Conservation (phyloP, 176 grass and related monocot genomes). For the Avena sativa region DNA sequence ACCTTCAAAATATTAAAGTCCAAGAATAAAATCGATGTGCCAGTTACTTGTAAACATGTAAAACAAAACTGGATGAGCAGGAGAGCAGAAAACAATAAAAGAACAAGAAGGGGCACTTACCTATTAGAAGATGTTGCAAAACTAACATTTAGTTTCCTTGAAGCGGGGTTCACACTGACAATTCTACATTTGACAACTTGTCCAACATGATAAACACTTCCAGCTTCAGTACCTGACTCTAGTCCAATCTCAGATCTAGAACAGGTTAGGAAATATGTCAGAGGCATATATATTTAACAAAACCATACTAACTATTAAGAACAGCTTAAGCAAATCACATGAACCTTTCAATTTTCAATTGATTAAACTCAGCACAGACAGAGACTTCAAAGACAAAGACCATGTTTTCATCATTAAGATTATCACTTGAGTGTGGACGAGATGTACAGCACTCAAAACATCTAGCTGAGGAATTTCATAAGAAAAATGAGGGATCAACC, state of each 20-base stretch:
- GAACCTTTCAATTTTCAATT: not conserved
- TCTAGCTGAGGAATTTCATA: conserved; percentile 22
- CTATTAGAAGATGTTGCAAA: conserved; percentile 79
- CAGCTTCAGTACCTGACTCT: conserved; percentile 74
- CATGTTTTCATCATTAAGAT: conserved; percentile 18
- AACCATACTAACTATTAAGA: conserved; percentile 21
- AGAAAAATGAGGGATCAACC: conserved; percentile 51
- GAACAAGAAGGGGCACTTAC: conserved; percentile 43
- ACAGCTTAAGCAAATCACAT: not conserved
- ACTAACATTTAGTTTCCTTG: conserved; percentile 83
- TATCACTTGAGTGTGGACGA: not conserved
- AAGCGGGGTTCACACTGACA: conserved; percentile 62
- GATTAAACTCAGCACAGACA: not conserved
- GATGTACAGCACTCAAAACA: not conserved
- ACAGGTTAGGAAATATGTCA: conserved; percentile 40
- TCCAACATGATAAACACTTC: conserved; percentile 84
- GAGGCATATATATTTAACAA: conserved; percentile 22
- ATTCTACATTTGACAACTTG: conserved; percentile 99
- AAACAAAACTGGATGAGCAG: not conserved
- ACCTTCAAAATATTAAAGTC: not conserved
- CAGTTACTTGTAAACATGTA: not conserved
- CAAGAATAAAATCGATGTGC: not conserved
- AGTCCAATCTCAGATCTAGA: conserved; percentile 88
- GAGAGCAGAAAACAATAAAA: conserved; percentile 25
- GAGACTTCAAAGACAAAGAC: not conserved